A percentile compares a stretch with the other conserved stretches of the same genome.
Evolutionary conservation across 805 yeast genomes (phyloP).

Genomic region (Vanderwaltozyma verrucispora): DNA sequence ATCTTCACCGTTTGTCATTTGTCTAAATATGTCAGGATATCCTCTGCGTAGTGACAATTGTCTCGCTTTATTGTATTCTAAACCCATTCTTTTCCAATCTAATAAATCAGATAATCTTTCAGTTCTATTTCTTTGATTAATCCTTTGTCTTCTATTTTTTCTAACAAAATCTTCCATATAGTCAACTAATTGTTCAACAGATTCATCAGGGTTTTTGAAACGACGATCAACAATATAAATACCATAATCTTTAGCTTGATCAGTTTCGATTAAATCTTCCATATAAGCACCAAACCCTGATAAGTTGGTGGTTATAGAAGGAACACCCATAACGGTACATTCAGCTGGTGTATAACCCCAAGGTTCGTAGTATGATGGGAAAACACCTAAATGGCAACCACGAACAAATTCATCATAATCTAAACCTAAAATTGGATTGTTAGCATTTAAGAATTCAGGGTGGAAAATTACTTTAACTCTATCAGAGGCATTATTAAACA

Average conservation of each 20-base stretch:
- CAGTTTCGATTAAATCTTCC: slow-evolving; percentile 91
- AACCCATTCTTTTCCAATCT: slow-evolving; percentile 98
- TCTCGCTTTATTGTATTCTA: slow-evolving; percentile 92
- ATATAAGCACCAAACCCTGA: slow-evolving; percentile 98
- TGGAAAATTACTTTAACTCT: slow-evolving; percentile 94
- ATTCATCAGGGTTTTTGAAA: slow-evolving; percentile 83
- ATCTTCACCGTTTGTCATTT: slow-evolving; percentile 23
- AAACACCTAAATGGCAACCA: slow-evolving; percentile 96
- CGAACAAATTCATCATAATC: slow-evolving; percentile 97
- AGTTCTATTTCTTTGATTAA: slow-evolving; percentile 94
- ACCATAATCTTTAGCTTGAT: slow-evolving; percentile 79
- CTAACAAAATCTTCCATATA: slow-evolving; percentile 82
- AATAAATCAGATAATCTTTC: slow-evolving; percentile 86
- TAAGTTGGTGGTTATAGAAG: slow-evolving; percentile 89
- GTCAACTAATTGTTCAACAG: slow-evolving; percentile 79
- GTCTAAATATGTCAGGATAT: slow-evolving; percentile 71
- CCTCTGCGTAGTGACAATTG: slow-evolving; percentile 87
- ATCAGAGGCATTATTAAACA: slow-evolving; percentile 83
- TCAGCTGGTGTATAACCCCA: slow-evolving; percentile 99
- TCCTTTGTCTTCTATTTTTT: slow-evolving; percentile 92
- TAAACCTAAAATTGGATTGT: slow-evolving; percentile 83
- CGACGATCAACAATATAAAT: slow-evolving; percentile 95
- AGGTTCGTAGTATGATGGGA: slow-evolving; percentile 97
- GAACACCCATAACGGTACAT: slow-evolving; percentile 99
- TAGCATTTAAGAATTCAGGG: slow-evolving; percentile 91